These are phyloP conservation scores for Plenodomus biglobosus DNA, from an alignment of 2,329 filamentous ascomycete genomes.

Conservation along the genomic window DNA sequence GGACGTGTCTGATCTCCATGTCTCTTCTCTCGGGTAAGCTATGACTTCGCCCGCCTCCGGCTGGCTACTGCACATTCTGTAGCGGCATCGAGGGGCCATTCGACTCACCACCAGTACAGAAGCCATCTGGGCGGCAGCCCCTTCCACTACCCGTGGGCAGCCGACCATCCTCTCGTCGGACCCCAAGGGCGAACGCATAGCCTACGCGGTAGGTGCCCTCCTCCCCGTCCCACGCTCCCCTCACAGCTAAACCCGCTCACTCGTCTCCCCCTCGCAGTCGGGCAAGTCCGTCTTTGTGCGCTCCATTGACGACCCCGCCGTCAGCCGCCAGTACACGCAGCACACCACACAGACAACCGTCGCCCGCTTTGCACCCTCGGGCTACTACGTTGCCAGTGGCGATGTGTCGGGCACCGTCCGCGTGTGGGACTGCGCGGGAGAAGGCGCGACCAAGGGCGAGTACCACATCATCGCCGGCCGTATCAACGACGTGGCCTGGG, in stretches of 20 bases:
- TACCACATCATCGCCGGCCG: constrained; percentile 92
- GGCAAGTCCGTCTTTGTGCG: constrained; percentile 97
- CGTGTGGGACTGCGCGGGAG: constrained; percentile 87
- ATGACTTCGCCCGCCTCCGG: no score
- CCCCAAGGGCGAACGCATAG: constrained; percentile 84
- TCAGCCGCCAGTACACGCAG: constrained; percentile 86
- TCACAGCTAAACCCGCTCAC: constrained; percentile 4
- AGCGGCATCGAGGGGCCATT: no score
- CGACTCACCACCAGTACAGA: constrained; percentile 46
- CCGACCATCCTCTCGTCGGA: constrained; percentile 88
- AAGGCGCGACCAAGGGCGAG: constrained; percentile 88
- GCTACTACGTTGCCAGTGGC: constrained; percentile 92
- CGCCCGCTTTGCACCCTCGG: constrained; percentile 89
- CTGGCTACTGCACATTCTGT: no score
- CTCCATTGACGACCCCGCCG: constrained; percentile 84
- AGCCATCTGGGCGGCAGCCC: constrained; percentile 80
- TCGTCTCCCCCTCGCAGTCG: constrained; percentile 57
- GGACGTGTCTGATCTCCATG: no score
- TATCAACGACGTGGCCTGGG: constrained; percentile 97
- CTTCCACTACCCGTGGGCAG: constrained; percentile 79
- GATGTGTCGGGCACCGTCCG: constrained; percentile 82
- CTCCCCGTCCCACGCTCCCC: background rate
- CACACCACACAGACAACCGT: constrained; percentile 89
- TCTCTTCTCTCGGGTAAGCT: background rate
- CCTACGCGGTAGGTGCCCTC: constrained; percentile 72